Evolutionary conservation across 352 stramenopile genomes (phyloP).

Genomic region (Globisporangium irregulare): DNA sequence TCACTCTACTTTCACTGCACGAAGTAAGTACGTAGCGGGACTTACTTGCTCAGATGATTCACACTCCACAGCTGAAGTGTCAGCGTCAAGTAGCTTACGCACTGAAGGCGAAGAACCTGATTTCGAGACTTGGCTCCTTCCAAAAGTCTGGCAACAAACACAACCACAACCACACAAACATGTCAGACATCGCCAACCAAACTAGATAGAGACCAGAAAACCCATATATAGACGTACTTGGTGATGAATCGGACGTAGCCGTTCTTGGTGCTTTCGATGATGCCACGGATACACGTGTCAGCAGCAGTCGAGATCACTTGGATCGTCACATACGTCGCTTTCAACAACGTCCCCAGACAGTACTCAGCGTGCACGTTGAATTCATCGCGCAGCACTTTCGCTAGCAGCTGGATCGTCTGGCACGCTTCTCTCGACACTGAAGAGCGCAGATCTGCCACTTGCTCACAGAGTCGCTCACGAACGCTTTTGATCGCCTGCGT

Average conservation of each 20-base stretch:
- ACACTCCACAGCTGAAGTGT: conserved; percentile 63
- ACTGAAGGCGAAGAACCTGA: conserved; percentile 70
- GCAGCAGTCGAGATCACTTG: conserved; percentile 79
- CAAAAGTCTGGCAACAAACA: conserved; percentile 43
- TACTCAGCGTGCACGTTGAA: conserved; percentile 79
- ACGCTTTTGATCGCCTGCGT: conserved; percentile 45
- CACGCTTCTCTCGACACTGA: conserved; percentile 77
- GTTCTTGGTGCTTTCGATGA: conserved; percentile 75
- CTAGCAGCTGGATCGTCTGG: conserved; percentile 60
- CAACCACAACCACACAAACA: not conserved
- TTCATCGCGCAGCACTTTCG: conserved; percentile 57
- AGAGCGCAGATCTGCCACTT: conserved; percentile 78
- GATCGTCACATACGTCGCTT: conserved; percentile 87
- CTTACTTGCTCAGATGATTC: conserved; percentile 70
- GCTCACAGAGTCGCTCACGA: conserved; percentile 62
- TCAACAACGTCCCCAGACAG: conserved; percentile 68
- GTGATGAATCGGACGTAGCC: conserved; percentile 68
- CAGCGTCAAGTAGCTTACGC: conserved; percentile 75
- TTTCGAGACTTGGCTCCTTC: conserved; percentile 74
- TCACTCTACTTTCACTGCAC: not conserved
- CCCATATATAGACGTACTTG: conserved; percentile 47
- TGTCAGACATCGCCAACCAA: not conserved
- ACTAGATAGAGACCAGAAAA: not conserved
- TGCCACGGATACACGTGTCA: conserved; percentile 62
- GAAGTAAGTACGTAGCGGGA: conserved; percentile 6